Base-by-base conservation (phyloP, 106 monocot species). In the Apostasia shenzhenica region DNA sequence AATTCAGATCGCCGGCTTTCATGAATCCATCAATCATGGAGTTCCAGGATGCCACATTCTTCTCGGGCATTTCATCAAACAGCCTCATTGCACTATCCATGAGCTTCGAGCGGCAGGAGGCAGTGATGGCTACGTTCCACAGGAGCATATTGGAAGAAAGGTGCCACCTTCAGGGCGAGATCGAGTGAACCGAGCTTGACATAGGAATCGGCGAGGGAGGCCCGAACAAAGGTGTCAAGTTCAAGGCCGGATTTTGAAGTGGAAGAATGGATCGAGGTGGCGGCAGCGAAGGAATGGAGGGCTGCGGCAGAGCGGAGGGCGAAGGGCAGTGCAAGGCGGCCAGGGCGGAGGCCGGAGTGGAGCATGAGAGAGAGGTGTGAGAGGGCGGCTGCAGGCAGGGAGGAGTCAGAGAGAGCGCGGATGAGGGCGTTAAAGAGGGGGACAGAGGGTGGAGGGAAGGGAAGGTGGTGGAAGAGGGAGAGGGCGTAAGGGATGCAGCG, bases 181-280 rank as follows among this genome's bases (percentile, higher is more conserved):
- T 38, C 8, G 14, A 42, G 54, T 1, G 9, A 49, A 4, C 47
- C 71, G 39, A 79, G 71, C 41, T 75, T 79, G 37, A 66, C 57
- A 62, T 83, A 83, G 9, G 71, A 60, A 11, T 78, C 67, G 50
- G 67, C 71, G 26, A 83, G 63, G 45, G 82, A 74, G 38, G 82
- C 79, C 4, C 82, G 74, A 45, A 83, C 82, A 55, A 83, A 83
- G 26, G 71, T 64, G 55, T 83, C 78, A 2, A 79, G 55, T 51
- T 71, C 67, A 61, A 62, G 58, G 43, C 61, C 57, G 44, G 46
- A 57, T 48, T 79, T 79, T 13, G 55, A 14, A 2, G 55, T 53
- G 43, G 57, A 11, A 41, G 52, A 45, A 13, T 55, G 61, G 14
- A 73, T 41, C 48, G 62, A 56, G 44, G 61, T 37, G 2, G 68